Evolutionary conservation across 2,329 filamentous ascomycete genomes (phyloP).

Genomic region (Nothophaeocryptopus gaeumannii): DNA sequence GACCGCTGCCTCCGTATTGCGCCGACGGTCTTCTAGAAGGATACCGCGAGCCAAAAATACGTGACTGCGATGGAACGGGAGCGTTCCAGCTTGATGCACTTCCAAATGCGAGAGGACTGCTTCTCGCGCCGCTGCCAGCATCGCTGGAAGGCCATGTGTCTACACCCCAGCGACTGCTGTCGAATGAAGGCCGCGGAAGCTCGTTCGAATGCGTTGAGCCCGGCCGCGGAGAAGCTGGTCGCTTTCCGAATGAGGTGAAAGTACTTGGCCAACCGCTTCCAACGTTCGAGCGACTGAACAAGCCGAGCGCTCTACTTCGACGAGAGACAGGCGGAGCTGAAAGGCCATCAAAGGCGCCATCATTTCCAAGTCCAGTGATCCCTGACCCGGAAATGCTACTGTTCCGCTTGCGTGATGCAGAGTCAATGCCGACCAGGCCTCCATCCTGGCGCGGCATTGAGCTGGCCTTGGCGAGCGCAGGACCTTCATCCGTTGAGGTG

Average conservation of each 20-base stretch:
- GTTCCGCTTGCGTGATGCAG: slow-evolving; percentile 45
- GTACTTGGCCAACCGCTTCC: slow-evolving; percentile 49
- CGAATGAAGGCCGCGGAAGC: slow-evolving; percentile 73
- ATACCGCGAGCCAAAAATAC: slow-evolving; percentile 57
- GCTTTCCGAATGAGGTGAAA: slow-evolving; percentile 25
- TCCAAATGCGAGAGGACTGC: slow-evolving; percentile 38
- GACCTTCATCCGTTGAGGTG: slow-evolving; percentile 61
- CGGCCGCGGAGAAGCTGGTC: slow-evolving; percentile 58
- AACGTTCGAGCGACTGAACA: slow-evolving; percentile 37
- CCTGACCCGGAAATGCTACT: slow-evolving; percentile 50
- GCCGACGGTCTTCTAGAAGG: slow-evolving; percentile 78
- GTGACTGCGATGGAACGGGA: slow-evolving; percentile 52
- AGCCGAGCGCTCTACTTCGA: slow-evolving; percentile 49
- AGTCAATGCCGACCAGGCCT: slow-evolving; percentile 33
- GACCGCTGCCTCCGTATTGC: slow-evolving; percentile 69
- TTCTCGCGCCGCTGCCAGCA: slow-evolving; percentile 35
- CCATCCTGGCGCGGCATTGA: slow-evolving; percentile 65
- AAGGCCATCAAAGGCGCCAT: slow-evolving; percentile 20
- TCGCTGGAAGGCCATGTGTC: slow-evolving; percentile 32
- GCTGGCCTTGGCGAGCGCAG: slow-evolving; percentile 59
- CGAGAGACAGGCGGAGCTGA: slow-evolving; percentile 25
- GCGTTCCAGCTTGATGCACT: slow-evolving; percentile 36
- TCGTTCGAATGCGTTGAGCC: slow-evolving; percentile 52
- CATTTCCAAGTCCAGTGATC: slow-evolving; percentile 41
- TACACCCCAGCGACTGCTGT: slow-evolving; percentile 56